Conservation (phyloP, 768 basidiomycete genomes). For the Leccinum broughii region DNA sequence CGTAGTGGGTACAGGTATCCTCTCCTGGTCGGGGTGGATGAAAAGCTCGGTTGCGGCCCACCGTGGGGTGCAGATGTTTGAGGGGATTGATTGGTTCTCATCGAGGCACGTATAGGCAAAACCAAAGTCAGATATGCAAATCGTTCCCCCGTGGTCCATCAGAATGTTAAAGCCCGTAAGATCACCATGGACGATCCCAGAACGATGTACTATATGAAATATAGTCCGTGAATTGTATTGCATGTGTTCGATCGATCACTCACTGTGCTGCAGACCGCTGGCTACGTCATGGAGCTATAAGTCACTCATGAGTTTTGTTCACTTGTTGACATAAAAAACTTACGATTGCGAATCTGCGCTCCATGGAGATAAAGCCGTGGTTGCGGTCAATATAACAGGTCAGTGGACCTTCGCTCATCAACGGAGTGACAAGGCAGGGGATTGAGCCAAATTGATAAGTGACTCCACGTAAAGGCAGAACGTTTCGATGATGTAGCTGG, state of each 20-base stretch:
- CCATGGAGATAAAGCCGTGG: not conserved
- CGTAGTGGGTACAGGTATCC: conserved; percentile 5
- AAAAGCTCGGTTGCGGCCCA: conserved; percentile 17
- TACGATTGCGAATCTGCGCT: conserved; percentile 8
- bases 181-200: conserved; percentile 16
- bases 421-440: conserved; percentile 16
- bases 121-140: conserved; percentile 18
- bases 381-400: conserved; percentile 6
- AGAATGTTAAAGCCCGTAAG: conserved; percentile 18
- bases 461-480: conserved; percentile 15
- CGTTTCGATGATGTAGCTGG: conserved; percentile 9
- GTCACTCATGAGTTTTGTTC: not conserved
- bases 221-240: not conserved
- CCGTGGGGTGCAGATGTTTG: conserved; percentile 7
- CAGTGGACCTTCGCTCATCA: conserved; percentile 13
- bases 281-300: conserved; percentile 13
- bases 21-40: conserved; percentile 11
- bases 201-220: conserved; percentile 8
- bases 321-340: not conserved
- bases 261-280: conserved; percentile 14
- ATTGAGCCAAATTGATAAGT: conserved; percentile 11
- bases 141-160: conserved; percentile 4
- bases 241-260: not conserved
- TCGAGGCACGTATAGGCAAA: conserved; percentile 7
- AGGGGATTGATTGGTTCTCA: conserved; percentile 1